Percentiles rank a stretch among this genome's conserved stretches.
phyloP scores from a whole-genome alignment of 768 basidiomycete species.

The Lyophyllum semitale region DNA sequence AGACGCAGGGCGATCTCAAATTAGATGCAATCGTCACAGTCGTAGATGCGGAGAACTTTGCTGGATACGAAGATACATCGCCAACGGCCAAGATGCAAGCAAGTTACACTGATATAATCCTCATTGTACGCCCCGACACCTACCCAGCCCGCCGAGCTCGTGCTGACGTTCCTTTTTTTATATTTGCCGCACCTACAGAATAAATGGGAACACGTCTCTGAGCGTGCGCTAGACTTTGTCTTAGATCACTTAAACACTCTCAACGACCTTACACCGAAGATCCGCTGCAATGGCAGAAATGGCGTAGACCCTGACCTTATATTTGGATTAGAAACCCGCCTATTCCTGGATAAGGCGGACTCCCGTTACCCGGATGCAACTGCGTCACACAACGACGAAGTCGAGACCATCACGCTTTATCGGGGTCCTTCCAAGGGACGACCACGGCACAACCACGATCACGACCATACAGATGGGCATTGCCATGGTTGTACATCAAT shows the following conservation, averaged over 20 bases:
- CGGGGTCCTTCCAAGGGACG: constrained; percentile 34
- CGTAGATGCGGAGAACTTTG: constrained; percentile 88
- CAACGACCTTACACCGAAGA: constrained; percentile 88
- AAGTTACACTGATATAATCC: constrained; percentile 90
- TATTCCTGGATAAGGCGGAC: constrained; percentile 47
- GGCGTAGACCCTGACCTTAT: constrained; percentile 79
- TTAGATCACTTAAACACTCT: constrained; percentile 87
- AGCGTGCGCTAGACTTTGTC: constrained; percentile 77
- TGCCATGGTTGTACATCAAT: constrained; percentile 12
- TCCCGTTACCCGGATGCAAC: constrained; percentile 14
- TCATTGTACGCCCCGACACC: constrained; percentile 58
- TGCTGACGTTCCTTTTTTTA: background rate
- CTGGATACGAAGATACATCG: constrained; percentile 89
- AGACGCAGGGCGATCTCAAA: constrained; percentile 73
- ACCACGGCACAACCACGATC: constrained; percentile 15
- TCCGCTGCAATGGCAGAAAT: constrained; percentile 61
- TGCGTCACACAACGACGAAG: constrained; percentile 73
- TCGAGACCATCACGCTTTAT: constrained; percentile 75
- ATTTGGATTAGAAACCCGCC: constrained; percentile 88
- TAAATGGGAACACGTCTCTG: constrained; percentile 87
- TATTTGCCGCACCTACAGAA: constrained; percentile 49
- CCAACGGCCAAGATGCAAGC: constrained; percentile 93
- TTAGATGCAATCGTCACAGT: constrained; percentile 93
- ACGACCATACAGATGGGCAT: constrained; percentile 18
- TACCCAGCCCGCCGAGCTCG: no score